Evolutionary conservation across 768 basidiomycete species (phyloP), one percentile per base, ranked within the genome.

Genomic region (Suillus americanus): DNA sequence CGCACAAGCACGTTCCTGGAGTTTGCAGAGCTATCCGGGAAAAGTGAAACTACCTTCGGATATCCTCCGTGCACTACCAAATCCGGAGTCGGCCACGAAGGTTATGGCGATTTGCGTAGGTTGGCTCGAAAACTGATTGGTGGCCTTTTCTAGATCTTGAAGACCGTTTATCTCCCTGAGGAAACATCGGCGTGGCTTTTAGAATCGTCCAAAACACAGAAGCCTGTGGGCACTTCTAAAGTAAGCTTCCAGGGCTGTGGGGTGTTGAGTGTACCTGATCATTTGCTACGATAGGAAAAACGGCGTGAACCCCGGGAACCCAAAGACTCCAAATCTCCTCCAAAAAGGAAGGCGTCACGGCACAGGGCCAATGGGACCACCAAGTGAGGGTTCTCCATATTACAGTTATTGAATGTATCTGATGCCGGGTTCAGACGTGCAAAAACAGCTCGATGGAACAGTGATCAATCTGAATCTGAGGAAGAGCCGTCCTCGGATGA

Each of bases 41-140:
- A 90, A 90, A 72, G 77, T 96, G 51, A 85, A 86, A 67, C 75
- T 98, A 23, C 97, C 95, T 0, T 72, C 81, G 16, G 95, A 97
- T 73, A 92, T 97, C 55, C 83, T 99, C 65, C 84, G 87, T 35
- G 79, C 88, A 2, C 79, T 95, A 55, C 87, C 89, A 1, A 87
- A 77, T 67, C 74, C 83, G 3, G 92, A 91, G 51, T 85, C 85
- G 0, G 85, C 85, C 1, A 86, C 86, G 64, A 82, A 89, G 83
- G 92, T 87, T 53, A 55, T 71, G 61, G 23, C 41, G 2, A 28
- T 30, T 30, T 60, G 14, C 5, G 14, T 28, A 55, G 37, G n/a
- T 20, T 40, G 23, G 7, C 6, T 41, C 30, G 12, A 12, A 43
- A n/a, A 40, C 64, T 60, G 60, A 69, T 50, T 62, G 10, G 25